Evolutionary conservation across 495 filamentous ascomycete species (phyloP).

Genomic region (Penicillium coprophilum): DNA sequence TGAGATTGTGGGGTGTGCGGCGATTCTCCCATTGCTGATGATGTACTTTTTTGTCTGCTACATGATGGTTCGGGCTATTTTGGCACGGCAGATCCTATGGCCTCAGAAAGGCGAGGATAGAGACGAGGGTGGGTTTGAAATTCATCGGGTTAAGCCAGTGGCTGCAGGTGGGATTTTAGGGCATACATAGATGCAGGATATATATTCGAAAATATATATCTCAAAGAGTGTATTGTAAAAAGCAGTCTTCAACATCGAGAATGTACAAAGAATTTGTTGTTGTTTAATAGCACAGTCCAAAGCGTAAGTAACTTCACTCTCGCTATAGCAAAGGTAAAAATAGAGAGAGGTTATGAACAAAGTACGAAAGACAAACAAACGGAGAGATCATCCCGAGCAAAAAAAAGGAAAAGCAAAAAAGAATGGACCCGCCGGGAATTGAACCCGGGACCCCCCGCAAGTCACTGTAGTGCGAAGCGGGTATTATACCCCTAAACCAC

Average conservation of each 20-base stretch:
- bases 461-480: slow-evolving; percentile 15
- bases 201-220: too few species aligned
- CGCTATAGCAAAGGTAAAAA: too few species aligned
- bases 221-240: neutral
- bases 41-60: slow-evolving; percentile 68
- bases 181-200: neutral
- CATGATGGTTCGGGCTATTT: slow-evolving; percentile 69
- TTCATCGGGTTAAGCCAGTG: slow-evolving; percentile 31
- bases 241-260: too few species aligned
- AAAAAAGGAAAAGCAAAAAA: slow-evolving; percentile 14
- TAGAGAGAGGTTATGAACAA: too few species aligned
- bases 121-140: slow-evolving; percentile 59
- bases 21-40: slow-evolving; percentile 60
- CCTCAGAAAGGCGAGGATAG: slow-evolving; percentile 68
- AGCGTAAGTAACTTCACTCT: too few species aligned
- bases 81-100: slow-evolving; percentile 65
- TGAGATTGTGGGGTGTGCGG: slow-evolving; percentile 64
- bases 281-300: too few species aligned
- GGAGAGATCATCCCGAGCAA: too few species aligned
- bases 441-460: slow-evolving; percentile 22
- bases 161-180: slow-evolving; percentile 3
- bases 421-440: slow-evolving; percentile 20
- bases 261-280: too few species aligned
- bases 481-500: slow-evolving; percentile 22
- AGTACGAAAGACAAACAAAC: too few species aligned